Conservation (phyloP, 148 eudicot genomes). For the Simmondsia chinensis region DNA sequence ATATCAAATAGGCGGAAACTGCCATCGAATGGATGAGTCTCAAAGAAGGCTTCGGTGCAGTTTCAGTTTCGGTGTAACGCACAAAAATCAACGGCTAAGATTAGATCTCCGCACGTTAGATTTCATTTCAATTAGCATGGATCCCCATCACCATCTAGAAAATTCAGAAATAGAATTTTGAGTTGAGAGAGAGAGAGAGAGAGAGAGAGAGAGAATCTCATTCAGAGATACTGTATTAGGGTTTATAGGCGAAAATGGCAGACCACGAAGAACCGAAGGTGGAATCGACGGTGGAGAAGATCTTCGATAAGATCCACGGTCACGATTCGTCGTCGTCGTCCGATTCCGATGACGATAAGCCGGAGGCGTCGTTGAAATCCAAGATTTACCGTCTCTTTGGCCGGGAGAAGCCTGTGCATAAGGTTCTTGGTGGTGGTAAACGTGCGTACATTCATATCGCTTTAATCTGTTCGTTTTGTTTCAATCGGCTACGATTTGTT, state of each 20-base stretch:
- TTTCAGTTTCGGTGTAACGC: too few species aligned
- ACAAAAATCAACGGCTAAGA: too few species aligned
- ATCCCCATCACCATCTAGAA: too few species aligned
- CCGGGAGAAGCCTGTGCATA: conserved; percentile 62
- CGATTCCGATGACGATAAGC: conserved; percentile 35
- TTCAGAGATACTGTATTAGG: conserved; percentile 12
- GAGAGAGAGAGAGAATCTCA: background rate
- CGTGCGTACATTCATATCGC: conserved; percentile 21
- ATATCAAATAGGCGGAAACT: too few species aligned
- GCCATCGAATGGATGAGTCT: too few species aligned
- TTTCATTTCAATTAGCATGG: too few species aligned
- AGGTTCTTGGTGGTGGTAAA: conserved; percentile 78
- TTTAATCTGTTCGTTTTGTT: background rate
- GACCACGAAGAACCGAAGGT: conserved; percentile 33
- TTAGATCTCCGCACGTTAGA: too few species aligned
- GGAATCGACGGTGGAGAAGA: conserved; percentile 41
- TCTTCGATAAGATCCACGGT: conserved; percentile 42
- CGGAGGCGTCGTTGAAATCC: conserved; percentile 27
- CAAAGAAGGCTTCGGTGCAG: too few species aligned
- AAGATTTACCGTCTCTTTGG: conserved; percentile 56
- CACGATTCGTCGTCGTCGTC: conserved; percentile 44
- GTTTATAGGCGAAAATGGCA: conserved; percentile 35
- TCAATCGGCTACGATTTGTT: too few species aligned
- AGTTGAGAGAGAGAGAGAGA: background rate
- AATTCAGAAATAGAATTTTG: too few species aligned